Evolutionary conservation across 2,329 filamentous ascomycete species (phyloP), one percentile per base, ranked within the genome.

Genomic region (Aspergillus fructus): DNA sequence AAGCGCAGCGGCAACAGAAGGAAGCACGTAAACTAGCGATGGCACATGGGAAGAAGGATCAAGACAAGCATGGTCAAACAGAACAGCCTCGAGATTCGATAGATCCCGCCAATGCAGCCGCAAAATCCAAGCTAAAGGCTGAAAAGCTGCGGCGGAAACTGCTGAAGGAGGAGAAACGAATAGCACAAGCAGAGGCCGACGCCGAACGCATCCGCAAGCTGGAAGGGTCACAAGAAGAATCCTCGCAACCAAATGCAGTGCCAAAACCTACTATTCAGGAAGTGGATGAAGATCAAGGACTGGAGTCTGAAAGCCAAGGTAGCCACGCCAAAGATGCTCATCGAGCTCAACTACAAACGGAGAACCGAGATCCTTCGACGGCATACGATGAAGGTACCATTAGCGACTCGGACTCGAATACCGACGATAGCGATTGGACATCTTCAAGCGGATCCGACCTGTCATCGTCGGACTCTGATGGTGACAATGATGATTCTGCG

Each of bases 111-210:
- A 71, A 76, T 60, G 71, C 68, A 4, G 73, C 69, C 1, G 65
- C 64, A 37, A 74, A 73, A 57, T 71, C 74, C 12, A 74, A 74
- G 55, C 63, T 67, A 41, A 75, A 74, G 59, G 74, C 76, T 5
- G 76, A 78, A 46, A 78, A 72, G 56, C 66, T 77, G 33, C 70
- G 70, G 27, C 71, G 69, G 57, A 76, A 73, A 55, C 80, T 91
- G 46, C 83, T 87, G 66, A 89, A 87, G 71, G 87, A 90, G 59
- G 88, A 91, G 71, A 76, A 73, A 61, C 70, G 71, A 41, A 71
- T 77, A 45, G 75, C 74, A 41, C 76, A 76, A 62, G 78, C 78
- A 6, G 76, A 80, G 59, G 76, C 75, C 0, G 71, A 76, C 59
- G 74, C 74, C 4, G 71, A 74, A 48, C 71, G 68, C 51, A 73